Evolutionary conservation across 805 yeast species (phyloP), one percentile per base, ranked within the genome.

Genomic region (Phaffomyces opuntiae): DNA sequence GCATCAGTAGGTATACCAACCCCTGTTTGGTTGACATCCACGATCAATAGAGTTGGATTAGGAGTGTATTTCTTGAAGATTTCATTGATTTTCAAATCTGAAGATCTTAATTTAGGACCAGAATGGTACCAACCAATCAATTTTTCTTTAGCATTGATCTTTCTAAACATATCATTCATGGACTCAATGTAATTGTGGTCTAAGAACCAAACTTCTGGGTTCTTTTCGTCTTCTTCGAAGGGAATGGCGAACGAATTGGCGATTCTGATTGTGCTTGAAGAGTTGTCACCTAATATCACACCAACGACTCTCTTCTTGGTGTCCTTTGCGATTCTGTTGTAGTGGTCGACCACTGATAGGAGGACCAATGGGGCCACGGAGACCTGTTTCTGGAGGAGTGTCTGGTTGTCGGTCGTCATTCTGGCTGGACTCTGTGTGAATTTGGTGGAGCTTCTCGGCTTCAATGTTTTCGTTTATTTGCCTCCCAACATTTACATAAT

Each of bases 101-200:
- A 83, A 2, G 90, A 77, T 56, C 80, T 81, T 53, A 95, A 75
- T 64, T 89, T 89, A 17, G 98, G 97, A 5, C 99, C 99, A 9
- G 96, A 83, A 66, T 93, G 99, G 64, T 93, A 93, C 99, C 99
- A 93, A n/a, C 99, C 99, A 62, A 93, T 81, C 40, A 93, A 74
- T 63, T 81, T 87, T 65, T 93, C 99, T 68, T 87, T 90, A 17
- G 99, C 99, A 68, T 90, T 95, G 64, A 93, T 90, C 65, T 95
- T 93, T 63, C 87, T 88, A 69, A 89, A 91, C 99, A 93, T 93
- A 55, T 89, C 96, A 53, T 89, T 83, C 99, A 93, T 93, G 45
- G 86, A 79, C 61, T 91, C 98, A 49, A 93, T 87, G 64, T 83
- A 93, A 64, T 93, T 91, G 69, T 93, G 99, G 63, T 93, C 99